Evolutionary conservation across 768 basidiomycete species (phyloP).

Genomic region (Epithele typhae): DNA sequence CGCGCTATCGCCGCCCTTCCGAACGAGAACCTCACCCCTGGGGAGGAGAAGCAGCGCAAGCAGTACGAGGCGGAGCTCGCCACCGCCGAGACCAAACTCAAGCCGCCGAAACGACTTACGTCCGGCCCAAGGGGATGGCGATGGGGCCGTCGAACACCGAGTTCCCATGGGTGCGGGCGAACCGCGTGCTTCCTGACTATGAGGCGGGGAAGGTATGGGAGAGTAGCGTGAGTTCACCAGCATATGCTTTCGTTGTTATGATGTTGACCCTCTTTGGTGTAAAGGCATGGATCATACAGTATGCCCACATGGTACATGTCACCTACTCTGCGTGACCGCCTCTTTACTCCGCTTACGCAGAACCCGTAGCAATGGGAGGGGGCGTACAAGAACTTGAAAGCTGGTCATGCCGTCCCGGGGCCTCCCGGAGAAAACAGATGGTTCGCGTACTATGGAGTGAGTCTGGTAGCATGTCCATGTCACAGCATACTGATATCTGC

Average conservation of each 20-base stretch:
- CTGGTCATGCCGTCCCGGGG: too few relatives aligned
- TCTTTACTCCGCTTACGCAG: too few relatives aligned
- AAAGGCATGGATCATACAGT: slow-evolving; percentile 15
- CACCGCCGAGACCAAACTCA: slow-evolving; percentile 16
- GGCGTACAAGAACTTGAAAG: too few relatives aligned
- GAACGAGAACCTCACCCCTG: slow-evolving; percentile 23
- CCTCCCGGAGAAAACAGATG: too few relatives aligned
- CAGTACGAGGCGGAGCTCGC: slow-evolving; percentile 31
- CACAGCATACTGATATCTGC: too few relatives aligned
- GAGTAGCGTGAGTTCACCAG: background rate
- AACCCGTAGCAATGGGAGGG: too few relatives aligned
- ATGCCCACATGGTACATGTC: background rate
- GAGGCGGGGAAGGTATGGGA: background rate
- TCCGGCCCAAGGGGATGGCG: too few relatives aligned
- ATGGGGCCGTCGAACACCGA: too few relatives aligned
- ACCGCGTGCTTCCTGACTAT: too few relatives aligned
- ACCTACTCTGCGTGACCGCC: background rate
- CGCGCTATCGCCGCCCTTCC: slow-evolving; percentile 30
- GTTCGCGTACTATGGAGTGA: too few relatives aligned
- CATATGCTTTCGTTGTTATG: background rate
- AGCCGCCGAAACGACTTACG: background rate
- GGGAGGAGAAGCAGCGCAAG: slow-evolving; percentile 30
- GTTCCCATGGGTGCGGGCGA: background rate
- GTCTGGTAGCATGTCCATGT: too few relatives aligned
- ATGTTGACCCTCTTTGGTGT: slow-evolving; percentile 3